A percentile compares a stretch with the other conserved stretches of the same genome.
These are phyloP conservation scores for Primulina tabacum DNA, from an alignment of 257 asterid species.

Conservation along the genomic window DNA sequence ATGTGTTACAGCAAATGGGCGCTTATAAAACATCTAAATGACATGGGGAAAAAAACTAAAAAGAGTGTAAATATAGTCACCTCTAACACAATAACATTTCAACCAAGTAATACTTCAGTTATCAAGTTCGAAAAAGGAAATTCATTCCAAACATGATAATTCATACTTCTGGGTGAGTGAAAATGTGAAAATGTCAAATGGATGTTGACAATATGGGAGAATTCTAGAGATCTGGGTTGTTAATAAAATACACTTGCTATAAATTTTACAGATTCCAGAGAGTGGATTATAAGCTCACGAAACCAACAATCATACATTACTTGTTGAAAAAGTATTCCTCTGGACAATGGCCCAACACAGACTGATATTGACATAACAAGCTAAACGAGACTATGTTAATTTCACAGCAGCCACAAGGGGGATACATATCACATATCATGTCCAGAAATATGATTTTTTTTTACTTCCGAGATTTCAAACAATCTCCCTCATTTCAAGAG, in stretches of 20 bases:
- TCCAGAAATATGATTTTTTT: not conserved
- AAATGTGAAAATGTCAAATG: slow-evolving; percentile 20
- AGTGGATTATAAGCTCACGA: slow-evolving; percentile 15
- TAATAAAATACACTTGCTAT: slow-evolving; percentile 1
- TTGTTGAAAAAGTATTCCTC: slow-evolving; percentile 1
- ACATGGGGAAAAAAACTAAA: not conserved
- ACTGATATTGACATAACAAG: not conserved
- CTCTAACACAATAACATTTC: not conserved
- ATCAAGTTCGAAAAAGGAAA: not conserved
- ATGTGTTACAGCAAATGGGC: too few relatives aligned
- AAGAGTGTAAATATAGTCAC: not conserved
- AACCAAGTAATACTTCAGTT: not conserved
- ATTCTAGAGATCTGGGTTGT: slow-evolving; percentile 8
- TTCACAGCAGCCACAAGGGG: not conserved
- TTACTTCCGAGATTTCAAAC: not conserved
- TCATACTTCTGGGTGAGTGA: slow-evolving; percentile 39
- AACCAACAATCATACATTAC: slow-evolving; percentile 3
- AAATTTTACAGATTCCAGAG: slow-evolving; percentile 8
- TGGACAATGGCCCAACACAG: slow-evolving; percentile 6
- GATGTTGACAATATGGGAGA: slow-evolving; percentile 14
- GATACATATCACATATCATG: not conserved
- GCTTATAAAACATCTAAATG: not conserved
- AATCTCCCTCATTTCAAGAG: not conserved
- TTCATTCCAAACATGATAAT: not conserved
- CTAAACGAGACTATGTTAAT: not conserved